Conservation (phyloP, 78 protist genomes). For the Creolimax fragrantissima region DNA sequence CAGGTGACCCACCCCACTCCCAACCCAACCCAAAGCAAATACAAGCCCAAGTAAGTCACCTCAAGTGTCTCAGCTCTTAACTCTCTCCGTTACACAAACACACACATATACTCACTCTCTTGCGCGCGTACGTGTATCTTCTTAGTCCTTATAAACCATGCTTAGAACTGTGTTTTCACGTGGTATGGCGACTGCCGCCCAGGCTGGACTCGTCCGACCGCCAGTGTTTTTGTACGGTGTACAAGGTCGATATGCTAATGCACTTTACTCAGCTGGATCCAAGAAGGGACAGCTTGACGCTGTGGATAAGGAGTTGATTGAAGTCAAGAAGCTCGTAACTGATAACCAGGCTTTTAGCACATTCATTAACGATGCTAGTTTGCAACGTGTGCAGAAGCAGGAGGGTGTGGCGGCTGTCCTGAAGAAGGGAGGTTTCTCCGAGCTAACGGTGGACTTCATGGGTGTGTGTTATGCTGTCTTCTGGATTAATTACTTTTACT, state of each 20-base stretch:
- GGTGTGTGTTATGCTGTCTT: background rate
- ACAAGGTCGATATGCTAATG: conserved; percentile 13
- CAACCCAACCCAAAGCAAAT: too few species aligned
- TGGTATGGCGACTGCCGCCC: background rate
- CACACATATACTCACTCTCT: too few species aligned
- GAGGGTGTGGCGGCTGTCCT: background rate
- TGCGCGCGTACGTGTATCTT: too few species aligned
- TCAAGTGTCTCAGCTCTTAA: too few species aligned
- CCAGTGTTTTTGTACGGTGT: background rate
- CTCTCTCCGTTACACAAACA: too few species aligned
- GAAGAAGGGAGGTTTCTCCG: conserved; percentile 11
- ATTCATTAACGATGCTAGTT: background rate
- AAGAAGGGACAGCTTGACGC: background rate
- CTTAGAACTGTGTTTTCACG: background rate
- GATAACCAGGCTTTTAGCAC: background rate
- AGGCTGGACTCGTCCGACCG: background rate
- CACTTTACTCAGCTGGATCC: conserved; percentile 19
- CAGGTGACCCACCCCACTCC: too few species aligned
- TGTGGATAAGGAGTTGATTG: conserved; percentile 5
- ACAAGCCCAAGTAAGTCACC: too few species aligned
- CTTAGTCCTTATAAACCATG: too few species aligned
- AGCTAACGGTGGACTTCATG: background rate
- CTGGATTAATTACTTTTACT: too few species aligned
- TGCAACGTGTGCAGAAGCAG: background rate
- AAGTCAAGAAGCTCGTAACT: background rate